Conservation (phyloP, 805 yeast species). For the Starmerella gropengiesseri region DNA sequence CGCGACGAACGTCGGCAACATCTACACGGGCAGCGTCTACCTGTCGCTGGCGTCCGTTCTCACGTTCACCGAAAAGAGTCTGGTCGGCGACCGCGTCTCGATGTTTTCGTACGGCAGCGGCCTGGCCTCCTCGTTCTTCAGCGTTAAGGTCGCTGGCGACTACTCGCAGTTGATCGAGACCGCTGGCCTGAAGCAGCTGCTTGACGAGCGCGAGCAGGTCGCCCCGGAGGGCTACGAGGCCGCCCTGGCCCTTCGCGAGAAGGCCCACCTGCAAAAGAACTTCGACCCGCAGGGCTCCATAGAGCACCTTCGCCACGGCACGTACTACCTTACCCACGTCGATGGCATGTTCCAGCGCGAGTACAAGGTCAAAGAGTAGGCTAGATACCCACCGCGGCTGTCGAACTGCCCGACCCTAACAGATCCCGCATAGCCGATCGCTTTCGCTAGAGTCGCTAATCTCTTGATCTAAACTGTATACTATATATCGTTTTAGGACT, state of each 20-base stretch:
- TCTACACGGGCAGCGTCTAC: conserved; percentile 92
- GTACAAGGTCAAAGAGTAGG: conserved; percentile 40
- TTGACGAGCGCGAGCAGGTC: conserved; percentile 52
- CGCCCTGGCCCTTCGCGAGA: conserved; percentile 77
- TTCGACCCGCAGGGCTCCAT: conserved; percentile 70
- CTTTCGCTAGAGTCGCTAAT: no score
- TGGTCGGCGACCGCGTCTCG: conserved; percentile 61
- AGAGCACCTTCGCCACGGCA: conserved; percentile 60
- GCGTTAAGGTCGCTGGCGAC: conserved; percentile 73
- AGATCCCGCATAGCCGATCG: no score
- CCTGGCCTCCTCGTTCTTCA: conserved; percentile 80
- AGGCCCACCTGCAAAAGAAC: conserved; percentile 70
- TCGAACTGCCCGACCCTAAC: no score
- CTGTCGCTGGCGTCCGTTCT: conserved; percentile 75
- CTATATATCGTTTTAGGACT: background rate
- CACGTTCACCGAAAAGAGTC: conserved; percentile 60
- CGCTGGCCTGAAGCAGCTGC: conserved; percentile 56
- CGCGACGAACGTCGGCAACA: conserved; percentile 95
- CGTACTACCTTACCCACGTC: conserved; percentile 71
- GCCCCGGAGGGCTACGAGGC: conserved; percentile 74
- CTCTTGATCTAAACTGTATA: background rate
- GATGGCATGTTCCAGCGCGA: conserved; percentile 83
- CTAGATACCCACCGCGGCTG: background rate
- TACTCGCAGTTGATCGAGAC: conserved; percentile 37
- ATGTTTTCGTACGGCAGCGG: conserved; percentile 97